Conservation (phyloP, 495 filamentous ascomycete genomes). For the Talaromyces wortmannii region DNA sequence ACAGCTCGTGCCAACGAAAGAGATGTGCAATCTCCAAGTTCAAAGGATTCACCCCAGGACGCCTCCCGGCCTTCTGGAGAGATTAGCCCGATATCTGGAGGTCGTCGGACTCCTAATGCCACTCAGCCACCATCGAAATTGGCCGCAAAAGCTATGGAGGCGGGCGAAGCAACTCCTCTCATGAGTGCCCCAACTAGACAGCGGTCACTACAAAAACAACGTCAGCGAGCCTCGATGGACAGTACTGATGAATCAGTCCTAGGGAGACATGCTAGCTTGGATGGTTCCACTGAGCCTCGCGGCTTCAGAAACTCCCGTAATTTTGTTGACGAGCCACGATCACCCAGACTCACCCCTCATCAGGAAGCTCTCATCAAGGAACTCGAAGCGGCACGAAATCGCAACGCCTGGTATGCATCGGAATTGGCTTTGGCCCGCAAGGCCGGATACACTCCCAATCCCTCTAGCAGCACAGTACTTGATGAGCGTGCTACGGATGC, state of each 20-base stretch:
- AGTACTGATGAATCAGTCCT: slow-evolving; percentile 40
- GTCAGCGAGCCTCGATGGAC: slow-evolving; percentile 37
- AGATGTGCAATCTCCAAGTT: slow-evolving; percentile 47
- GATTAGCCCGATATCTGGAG: slow-evolving; percentile 39
- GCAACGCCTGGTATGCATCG: slow-evolving; percentile 95
- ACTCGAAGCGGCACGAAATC: slow-evolving; percentile 70
- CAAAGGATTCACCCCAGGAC: slow-evolving; percentile 44
- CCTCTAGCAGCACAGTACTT: slow-evolving; percentile 63
- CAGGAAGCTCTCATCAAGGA: slow-evolving; percentile 64
- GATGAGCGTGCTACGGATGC: slow-evolving; percentile 70
- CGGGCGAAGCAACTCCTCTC: slow-evolving; percentile 39
- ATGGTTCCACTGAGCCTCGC: slow-evolving; percentile 37
- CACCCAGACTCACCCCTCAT: slow-evolving; percentile 36
- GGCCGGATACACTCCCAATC: slow-evolving; percentile 72
- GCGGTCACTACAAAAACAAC: slow-evolving; percentile 33
- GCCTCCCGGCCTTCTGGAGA: slow-evolving; percentile 16
- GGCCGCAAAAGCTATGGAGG: slow-evolving; percentile 41
- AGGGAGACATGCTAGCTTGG: slow-evolving; percentile 32
- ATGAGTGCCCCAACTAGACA: slow-evolving; percentile 35
- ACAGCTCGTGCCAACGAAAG: slow-evolving; percentile 41
- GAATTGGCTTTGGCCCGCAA: slow-evolving; percentile 86
- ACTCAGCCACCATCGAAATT: slow-evolving; percentile 29
- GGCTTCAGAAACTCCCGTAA: slow-evolving; percentile 30
- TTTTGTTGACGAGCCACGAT: slow-evolving; percentile 36
- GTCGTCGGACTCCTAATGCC: slow-evolving; percentile 55